These are phyloP conservation scores for Penicillium sp. DNA, from an alignment of 2,329 filamentous ascomycete genomes.

Conservation along the genomic window DNA sequence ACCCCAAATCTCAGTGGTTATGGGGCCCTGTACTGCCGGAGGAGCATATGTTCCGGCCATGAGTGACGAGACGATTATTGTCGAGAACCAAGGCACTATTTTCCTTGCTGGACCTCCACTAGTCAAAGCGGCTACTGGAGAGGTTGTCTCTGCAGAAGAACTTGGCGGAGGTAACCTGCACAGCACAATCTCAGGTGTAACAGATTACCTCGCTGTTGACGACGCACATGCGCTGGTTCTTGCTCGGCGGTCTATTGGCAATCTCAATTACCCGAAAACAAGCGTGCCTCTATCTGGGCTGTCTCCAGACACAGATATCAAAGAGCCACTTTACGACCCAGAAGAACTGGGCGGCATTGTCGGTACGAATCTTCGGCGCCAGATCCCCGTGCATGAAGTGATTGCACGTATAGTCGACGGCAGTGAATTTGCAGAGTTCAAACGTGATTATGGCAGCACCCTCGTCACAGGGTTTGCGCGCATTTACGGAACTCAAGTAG, in stretches of 20 bases:
- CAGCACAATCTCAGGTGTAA: conserved; percentile 84
- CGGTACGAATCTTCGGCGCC: conserved; percentile 81
- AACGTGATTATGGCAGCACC: conserved; percentile 81
- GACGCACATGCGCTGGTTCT: conserved; percentile 88
- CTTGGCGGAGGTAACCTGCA: conserved; percentile 88
- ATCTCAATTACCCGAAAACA: conserved; percentile 78
- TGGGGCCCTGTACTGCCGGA: conserved; percentile 95
- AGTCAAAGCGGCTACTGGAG: conserved; percentile 93
- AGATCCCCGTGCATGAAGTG: conserved; percentile 81
- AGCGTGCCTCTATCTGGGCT: conserved; percentile 24
- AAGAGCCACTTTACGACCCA: conserved; percentile 75
- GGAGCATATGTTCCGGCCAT: conserved; percentile 96
- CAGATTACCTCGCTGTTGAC: conserved; percentile 91
- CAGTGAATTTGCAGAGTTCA: conserved; percentile 89
- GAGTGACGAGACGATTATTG: conserved; percentile 97
- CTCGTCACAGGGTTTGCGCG: conserved; percentile 87
- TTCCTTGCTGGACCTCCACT: conserved; percentile 92
- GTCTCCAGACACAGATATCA: conserved; percentile 41
- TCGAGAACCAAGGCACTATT: conserved; percentile 92
- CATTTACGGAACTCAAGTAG: conserved; percentile 86
- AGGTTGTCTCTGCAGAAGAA: conserved; percentile 85
- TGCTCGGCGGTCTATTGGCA: conserved; percentile 75
- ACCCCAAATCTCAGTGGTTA: conserved; percentile 90
- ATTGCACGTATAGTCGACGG: conserved; percentile 92
- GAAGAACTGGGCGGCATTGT: conserved; percentile 83